Evolutionary conservation across 2,329 filamentous ascomycete genomes (phyloP), one percentile per base, ranked within the genome.

Genomic region (Colletotrichum sp.): DNA sequence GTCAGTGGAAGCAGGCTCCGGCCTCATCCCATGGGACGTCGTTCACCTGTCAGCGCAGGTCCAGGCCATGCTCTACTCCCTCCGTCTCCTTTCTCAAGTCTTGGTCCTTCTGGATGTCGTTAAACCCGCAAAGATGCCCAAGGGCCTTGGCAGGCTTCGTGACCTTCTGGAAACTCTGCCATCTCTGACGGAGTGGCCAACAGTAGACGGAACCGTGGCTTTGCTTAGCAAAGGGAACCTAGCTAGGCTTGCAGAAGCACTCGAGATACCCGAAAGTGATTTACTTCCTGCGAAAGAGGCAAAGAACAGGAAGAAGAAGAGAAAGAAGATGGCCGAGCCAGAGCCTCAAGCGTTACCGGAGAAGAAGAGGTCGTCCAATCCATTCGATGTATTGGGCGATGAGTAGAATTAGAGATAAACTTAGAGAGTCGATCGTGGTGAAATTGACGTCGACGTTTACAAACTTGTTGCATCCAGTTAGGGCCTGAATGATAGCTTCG

Each of bases 31-130:
- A 2, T 95, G 93, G 93, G 85, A 89, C 12, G 84, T 89, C 21
- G 83, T 94, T 59, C 93, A 95, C 79, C 86, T 93, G 64, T 82
- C 88, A 10, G 92, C 92, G 1, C 91, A 93, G 77, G 82, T 92
- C 0, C 90, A 93, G 70, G 90, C 90, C 6, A 86, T 88, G 1
- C 82, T 91, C 8, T 94, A 94, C 80, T 94, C 92, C 1, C 80
- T 94, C 2, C 88, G 92, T 59, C 90, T 92, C 76, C 81, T 90
- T 24, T 84, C 84, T 75, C 91, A 92, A 80, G 81, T 92, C 6
- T 77, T 89, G 4, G 84, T 85, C 28, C 80, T 85, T 10, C 68
- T 86, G 3, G 77, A 79, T 1, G 63, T 81, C 21, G 71, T 52
- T 5, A 39, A 66, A 24, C n/a, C 55, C 8, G 59, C 66, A 8